Conservation (phyloP, 73 alveolate genomes). For the Paramecium octaurelia region DNA sequence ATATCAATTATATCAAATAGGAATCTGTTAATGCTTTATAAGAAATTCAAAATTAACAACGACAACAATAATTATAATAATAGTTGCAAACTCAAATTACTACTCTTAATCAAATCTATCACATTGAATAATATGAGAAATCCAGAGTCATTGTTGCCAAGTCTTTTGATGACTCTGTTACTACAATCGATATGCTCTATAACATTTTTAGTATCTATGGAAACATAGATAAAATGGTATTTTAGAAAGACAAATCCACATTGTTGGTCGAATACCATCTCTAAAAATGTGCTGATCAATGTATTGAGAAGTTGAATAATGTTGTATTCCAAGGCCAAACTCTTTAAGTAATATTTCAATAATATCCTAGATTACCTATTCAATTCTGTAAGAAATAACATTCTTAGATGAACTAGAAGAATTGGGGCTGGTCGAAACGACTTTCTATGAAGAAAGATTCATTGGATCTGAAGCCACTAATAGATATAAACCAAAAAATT, state of each 20-base stretch:
- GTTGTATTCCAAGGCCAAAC: background rate
- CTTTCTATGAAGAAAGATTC: constrained; percentile 29
- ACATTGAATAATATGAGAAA: background rate
- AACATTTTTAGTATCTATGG: constrained; percentile 38
- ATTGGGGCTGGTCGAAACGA: background rate
- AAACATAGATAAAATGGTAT: constrained; percentile 28
- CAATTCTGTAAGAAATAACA: background rate
- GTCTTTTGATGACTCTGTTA: constrained; percentile 1
- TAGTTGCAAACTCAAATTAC: background rate
- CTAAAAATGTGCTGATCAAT: constrained; percentile 43
- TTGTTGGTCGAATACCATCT: background rate
- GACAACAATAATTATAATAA: background rate
- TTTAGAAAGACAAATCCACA: background rate
- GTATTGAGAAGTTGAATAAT: background rate
- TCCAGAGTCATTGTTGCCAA: background rate
- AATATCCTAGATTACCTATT: background rate
- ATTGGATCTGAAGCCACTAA: constrained; percentile 21
- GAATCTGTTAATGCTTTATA: background rate
- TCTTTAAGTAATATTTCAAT: background rate
- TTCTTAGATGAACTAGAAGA: constrained; percentile 1
- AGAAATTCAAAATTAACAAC: background rate
- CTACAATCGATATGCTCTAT: background rate
- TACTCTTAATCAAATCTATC: background rate
- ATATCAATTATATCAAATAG: background rate
- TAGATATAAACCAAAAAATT: constrained; percentile 42